These are phyloP conservation scores for Pyrenophora graminea DNA, from an alignment of 2,329 filamentous ascomycete species.

Conservation along the genomic window DNA sequence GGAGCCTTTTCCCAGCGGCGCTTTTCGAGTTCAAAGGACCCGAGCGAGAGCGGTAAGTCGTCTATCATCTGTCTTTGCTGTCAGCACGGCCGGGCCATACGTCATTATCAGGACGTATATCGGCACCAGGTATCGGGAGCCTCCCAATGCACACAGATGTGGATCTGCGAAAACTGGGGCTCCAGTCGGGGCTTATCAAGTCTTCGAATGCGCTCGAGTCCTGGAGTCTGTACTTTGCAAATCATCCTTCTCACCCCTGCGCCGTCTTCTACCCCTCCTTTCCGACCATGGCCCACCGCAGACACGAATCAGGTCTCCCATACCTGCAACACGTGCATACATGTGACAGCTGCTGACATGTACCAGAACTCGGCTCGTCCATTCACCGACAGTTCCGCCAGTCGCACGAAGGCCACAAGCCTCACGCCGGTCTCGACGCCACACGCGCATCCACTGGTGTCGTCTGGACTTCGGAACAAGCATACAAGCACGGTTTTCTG, in stretches of 20 bases:
- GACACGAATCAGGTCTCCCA: conserved; percentile 13
- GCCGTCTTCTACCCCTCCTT: not conserved
- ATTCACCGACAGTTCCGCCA: conserved; percentile 88
- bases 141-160: not conserved
- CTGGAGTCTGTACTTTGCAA: not conserved
- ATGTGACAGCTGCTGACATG: not conserved
- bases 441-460: conserved; percentile 89
- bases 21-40: conserved; percentile 44
- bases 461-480: conserved; percentile 88
- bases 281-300: conserved; percentile 6
- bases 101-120: conserved; percentile 13
- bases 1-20: conserved; percentile 36
- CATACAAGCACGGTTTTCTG: conserved; percentile 83
- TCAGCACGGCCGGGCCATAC: conserved; percentile 1
- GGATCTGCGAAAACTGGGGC: conserved; percentile 1
- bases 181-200: not conserved
- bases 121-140: conserved; percentile 1
- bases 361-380: conserved; percentile 75
- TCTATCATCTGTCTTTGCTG: not conserved
- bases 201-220: not conserved
- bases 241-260: not conserved
- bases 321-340: not conserved
- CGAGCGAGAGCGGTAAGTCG: conserved; percentile 44
- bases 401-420: conserved; percentile 87
- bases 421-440: conserved; percentile 88